A percentile compares a stretch with the other conserved stretches of the same genome.
Evolutionary conservation across 106 monocot genomes (phyloP).

Genomic region (Alisma plantagoaquatica): DNA sequence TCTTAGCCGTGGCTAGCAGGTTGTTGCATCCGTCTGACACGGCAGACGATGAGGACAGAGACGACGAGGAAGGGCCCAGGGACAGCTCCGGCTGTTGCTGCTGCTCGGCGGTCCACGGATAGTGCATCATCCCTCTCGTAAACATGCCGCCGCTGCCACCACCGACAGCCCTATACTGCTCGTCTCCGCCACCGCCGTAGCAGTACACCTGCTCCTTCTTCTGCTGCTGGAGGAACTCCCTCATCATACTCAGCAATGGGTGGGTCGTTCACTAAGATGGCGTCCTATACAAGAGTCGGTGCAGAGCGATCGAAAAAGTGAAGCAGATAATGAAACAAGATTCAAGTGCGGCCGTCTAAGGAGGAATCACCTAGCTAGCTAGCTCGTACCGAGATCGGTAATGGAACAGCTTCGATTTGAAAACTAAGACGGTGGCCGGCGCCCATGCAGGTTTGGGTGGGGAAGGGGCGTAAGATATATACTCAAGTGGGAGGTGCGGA

Average conservation of each 20-base stretch:
- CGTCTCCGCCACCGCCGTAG: neutral
- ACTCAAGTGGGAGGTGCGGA: conserved; percentile 15
- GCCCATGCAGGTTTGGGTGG: neutral
- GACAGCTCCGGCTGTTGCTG: conserved; percentile 29
- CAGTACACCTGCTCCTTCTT: neutral
- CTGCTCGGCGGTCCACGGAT: conserved; percentile 1
- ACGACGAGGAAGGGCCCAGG: conserved; percentile 5
- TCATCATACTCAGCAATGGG: conserved; percentile 1
- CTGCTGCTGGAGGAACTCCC: conserved; percentile 3
- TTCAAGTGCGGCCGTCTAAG: neutral
- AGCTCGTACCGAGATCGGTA: too few species aligned
- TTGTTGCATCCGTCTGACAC: conserved; percentile 6
- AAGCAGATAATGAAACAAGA: neutral
- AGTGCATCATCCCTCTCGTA: too few species aligned
- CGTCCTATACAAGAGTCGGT: neutral
- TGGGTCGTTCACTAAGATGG: too few species aligned
- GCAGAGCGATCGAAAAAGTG: neutral
- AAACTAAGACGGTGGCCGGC: neutral
- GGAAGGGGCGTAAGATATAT: neutral
- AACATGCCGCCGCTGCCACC: too few species aligned
- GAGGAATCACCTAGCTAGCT: too few species aligned
- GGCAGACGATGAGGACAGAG: neutral
- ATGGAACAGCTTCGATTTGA: too few species aligned
- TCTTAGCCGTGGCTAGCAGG: neutral
- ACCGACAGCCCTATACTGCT: too few species aligned